Base-by-base conservation (phyloP, 2,329 filamentous ascomycete genomes). In the Aspergillus melleus region DNA sequence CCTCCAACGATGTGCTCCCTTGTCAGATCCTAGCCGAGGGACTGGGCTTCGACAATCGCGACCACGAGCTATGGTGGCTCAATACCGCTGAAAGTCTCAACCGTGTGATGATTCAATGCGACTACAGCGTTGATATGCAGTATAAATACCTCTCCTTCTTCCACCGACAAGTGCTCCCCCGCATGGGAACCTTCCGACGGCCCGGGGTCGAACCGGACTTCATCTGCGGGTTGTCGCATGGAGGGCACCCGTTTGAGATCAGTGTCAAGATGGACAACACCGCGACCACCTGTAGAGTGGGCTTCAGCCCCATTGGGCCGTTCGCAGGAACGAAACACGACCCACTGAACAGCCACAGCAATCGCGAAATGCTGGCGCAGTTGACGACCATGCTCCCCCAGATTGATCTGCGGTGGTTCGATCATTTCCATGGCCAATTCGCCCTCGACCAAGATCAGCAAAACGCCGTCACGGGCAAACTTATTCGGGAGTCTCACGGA, bases 61-160 rank as follows among this genome's bases (percentile, higher is more conserved):
- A 52, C 26, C 50, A 52, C 3, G 50, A 52, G 32, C 50, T 52
- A 9, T 52, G 50, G 50, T 52, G 50, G 50, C 50, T 9, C 12
- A 52, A 52, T 30, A 52, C 50, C 3, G 50, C 50, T 2, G 50
- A 52, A 19, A 52, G 24, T 14, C 50, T 52, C 26, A 52, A 52
- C 29, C 50, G 29, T 2, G 50, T 52, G 16, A 26, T 52, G 24
- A 30, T 30, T 6, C 50, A 52, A 10, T 52, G 50, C 50, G 50
- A 19, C 26, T 52, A 52, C 14, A 52, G 50, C 29, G 50, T 52
- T 6, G 24, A 20, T n/a, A n/a, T 52, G 50, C 50, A 52, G 50
- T 52, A 52, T 16, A 52, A 52, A 12, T 52, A 52, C 16, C 50
- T 52, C 50, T 26, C 50, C 50, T 52, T 52, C 50, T 52, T 30